Base-by-base conservation (phyloP, 108 stramenopile genomes). In the Stephanodiscus minutulus region DNA sequence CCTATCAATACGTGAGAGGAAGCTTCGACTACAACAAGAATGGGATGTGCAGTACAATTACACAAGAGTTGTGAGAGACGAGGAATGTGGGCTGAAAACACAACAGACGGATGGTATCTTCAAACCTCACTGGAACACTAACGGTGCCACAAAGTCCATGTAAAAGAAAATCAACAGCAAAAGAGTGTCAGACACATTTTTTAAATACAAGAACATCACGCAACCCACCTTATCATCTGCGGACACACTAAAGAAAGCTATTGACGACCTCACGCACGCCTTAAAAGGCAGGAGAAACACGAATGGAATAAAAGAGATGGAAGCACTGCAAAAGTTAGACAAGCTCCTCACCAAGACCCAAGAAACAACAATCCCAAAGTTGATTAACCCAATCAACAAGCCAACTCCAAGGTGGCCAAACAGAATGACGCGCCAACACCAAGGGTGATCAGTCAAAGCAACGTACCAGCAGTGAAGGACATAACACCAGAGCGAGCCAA, bases 161-260 rank as follows among this genome's bases (percentile, higher is more conserved):
- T 63, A 20, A 52, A 61, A 47, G 24, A 37, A 25, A 77, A n/a
- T 68, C 25, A 29, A 49, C 39, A 43, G 10, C n/a, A 76, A 10
- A 0, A 12, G 74, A 37, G 60, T 76, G 8, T 21, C 29, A 17
- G 66, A 68, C 59, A 76, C 74, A 0, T 66, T 47, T 27, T 76
- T 61, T 25, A 65, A 63, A 13, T 65, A 73, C 64, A 65, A 64
- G 27, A 43, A 56, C 53, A n/a, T 73, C 12, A 73, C 52, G 27
- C 46, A 64, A 17, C 72, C 62, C 37, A 56, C 64, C 22, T 1
- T 73, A 17, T 54, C 72, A 56, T 39, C 49, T 7, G 59, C 15
- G 1, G 69, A 70, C 46, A 46, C 43, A 41, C 59, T 70, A 2
- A 43, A 29, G 3, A 46, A 70, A 11, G 69, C 69, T 20, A 20